These are phyloP conservation scores for Yarrowia deformans DNA, from an alignment of 805 yeast genomes.

Conservation along the genomic window DNA sequence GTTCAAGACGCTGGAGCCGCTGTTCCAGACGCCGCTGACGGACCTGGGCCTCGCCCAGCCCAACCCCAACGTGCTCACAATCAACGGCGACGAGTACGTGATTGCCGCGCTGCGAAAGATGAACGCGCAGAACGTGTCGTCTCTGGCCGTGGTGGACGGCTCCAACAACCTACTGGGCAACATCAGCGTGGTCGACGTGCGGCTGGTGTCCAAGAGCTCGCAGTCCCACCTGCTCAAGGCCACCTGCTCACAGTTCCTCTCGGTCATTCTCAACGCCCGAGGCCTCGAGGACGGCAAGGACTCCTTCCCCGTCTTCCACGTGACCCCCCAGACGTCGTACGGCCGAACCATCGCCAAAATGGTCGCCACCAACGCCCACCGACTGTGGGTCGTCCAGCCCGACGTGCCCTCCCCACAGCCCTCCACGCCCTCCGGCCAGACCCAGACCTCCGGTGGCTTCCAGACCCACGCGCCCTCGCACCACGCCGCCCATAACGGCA, in stretches of 20 bases:
- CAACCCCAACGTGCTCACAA: conserved; percentile 70
- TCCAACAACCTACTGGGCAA: conserved; percentile 82
- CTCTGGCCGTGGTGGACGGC: conserved; percentile 90
- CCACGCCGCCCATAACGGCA: conserved; percentile 62
- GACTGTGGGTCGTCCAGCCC: conserved; percentile 57
- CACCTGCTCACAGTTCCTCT: conserved; percentile 85
- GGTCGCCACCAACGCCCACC: conserved; percentile 93
- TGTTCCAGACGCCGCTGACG: conserved; percentile 70
- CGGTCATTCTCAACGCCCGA: conserved; percentile 82
- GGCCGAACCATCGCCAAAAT: conserved; percentile 92
- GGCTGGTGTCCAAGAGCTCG: conserved; percentile 83
- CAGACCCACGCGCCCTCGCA: conserved; percentile 43
- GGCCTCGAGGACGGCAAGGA: conserved; percentile 96
- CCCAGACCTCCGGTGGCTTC: conserved; percentile 38
- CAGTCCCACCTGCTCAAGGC: conserved; percentile 83
- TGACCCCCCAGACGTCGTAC: conserved; percentile 75
- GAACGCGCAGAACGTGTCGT: conserved; percentile 84
- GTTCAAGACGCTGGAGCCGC: conserved; percentile 79
- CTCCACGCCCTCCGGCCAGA: conserved; percentile 42
- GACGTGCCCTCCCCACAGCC: conserved; percentile 45
- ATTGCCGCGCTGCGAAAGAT: conserved; percentile 86
- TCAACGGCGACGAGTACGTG: conserved; percentile 84
- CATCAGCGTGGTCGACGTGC: conserved; percentile 93
- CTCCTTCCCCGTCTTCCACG: conserved; percentile 96
- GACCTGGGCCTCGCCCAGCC: conserved; percentile 75